A percentile compares a stretch with the other conserved stretches of the same genome.
phyloP scores from a whole-genome alignment of 805 yeast genomes.

The Myxozyma mucilagina region DNA sequence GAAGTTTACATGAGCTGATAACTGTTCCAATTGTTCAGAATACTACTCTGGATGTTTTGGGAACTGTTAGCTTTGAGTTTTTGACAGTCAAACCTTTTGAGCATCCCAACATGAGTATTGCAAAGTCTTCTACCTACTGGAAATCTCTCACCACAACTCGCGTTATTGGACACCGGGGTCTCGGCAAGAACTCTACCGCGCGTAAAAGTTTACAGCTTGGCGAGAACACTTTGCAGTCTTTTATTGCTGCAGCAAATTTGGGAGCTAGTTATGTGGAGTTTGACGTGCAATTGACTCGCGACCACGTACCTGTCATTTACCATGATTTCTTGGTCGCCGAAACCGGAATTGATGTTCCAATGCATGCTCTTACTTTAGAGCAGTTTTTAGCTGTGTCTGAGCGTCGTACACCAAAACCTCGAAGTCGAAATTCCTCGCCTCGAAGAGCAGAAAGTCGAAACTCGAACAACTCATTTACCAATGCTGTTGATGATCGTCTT shows the following conservation, averaged over 20 bases:
- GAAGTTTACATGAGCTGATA: slow-evolving; percentile 64
- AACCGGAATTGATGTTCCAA: slow-evolving; percentile 92
- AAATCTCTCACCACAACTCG: slow-evolving; percentile 82
- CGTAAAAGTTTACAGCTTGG: slow-evolving; percentile 85
- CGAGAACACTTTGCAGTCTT: slow-evolving; percentile 91
- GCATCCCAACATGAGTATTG: slow-evolving; percentile 66
- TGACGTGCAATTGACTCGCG: slow-evolving; percentile 93
- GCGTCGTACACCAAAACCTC: slow-evolving; percentile 26
- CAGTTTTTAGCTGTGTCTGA: slow-evolving; percentile 64
- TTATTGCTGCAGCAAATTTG: slow-evolving; percentile 91
- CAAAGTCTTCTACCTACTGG: slow-evolving; percentile 81
- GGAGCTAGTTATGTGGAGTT: slow-evolving; percentile 97
- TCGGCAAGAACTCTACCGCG: slow-evolving; percentile 78
- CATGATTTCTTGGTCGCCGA: slow-evolving; percentile 95
- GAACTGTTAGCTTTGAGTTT: slow-evolving; percentile 73
- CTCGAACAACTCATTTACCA: not conserved
- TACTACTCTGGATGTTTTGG: slow-evolving; percentile 70
- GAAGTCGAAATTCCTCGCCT: slow-evolving; percentile 33
- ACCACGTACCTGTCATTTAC: slow-evolving; percentile 85
- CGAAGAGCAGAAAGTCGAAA: slow-evolving; percentile 9
- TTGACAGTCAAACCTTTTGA: slow-evolving; percentile 68
- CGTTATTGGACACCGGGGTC: slow-evolving; percentile 94
- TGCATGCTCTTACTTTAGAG: slow-evolving; percentile 87
- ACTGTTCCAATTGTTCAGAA: slow-evolving; percentile 77
- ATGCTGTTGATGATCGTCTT: slow-evolving; percentile 1